These are phyloP conservation scores for Cyclotella cryptica DNA, from an alignment of 108 stramenopile species.

Conservation along the genomic window DNA sequence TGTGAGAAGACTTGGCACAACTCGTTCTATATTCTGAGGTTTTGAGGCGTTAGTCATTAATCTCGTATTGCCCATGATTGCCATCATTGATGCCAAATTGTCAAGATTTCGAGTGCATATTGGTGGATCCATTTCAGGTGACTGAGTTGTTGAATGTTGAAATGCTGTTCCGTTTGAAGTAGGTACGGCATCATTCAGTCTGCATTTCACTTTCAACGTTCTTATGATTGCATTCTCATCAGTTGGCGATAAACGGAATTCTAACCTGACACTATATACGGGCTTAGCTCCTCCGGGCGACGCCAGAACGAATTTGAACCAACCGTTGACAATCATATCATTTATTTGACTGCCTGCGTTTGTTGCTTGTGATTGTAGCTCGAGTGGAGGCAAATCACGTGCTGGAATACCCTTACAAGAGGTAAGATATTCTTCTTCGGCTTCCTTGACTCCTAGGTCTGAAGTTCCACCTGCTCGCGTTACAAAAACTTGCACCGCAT, in stretches of 20 bases:
- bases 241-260: constrained; percentile 18
- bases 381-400: constrained; percentile 30
- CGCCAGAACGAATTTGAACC: constrained; percentile 44
- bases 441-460: background rate
- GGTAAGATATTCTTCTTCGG: constrained; percentile 33
- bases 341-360: background rate
- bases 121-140: background rate
- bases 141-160: background rate
- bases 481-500: constrained; percentile 34
- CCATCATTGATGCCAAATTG: constrained; percentile 42
- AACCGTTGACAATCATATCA: background rate
- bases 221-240: constrained; percentile 21
- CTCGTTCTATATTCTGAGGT: background rate
- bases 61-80: background rate
- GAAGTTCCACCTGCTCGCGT: constrained; percentile 12
- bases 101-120: constrained; percentile 2
- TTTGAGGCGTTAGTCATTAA: background rate
- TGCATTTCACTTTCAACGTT: constrained; percentile 39
- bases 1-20: background rate
- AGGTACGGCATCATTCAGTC: constrained; percentile 24
- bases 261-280: constrained; percentile 29
- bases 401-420: constrained; percentile 51
- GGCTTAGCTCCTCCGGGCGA: constrained; percentile 50
- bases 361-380: background rate
- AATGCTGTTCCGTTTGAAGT: background rate